Conservation (phyloP, 768 basidiomycete genomes). For the Lactarius hatsudake region DNA sequence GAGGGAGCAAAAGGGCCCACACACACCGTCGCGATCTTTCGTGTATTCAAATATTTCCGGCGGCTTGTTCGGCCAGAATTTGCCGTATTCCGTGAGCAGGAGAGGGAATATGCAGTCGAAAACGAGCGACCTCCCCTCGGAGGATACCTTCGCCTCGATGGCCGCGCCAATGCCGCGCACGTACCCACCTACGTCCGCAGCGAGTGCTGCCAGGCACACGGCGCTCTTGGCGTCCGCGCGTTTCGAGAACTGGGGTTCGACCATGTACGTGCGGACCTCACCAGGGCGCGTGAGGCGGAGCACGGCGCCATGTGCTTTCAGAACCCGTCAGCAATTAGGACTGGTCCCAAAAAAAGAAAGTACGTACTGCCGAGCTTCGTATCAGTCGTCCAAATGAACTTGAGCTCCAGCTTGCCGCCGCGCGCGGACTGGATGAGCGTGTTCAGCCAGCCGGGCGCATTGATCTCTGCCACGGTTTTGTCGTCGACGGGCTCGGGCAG, state of each 20-base stretch:
- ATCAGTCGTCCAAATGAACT: constrained; percentile 47
- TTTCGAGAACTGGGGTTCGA: constrained; percentile 60
- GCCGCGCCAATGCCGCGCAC: constrained; percentile 46
- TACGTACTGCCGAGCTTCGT: constrained; percentile 44
- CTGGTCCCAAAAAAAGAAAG: constrained; percentile 14
- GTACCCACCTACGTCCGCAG: constrained; percentile 56
- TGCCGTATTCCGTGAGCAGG: constrained; percentile 46
- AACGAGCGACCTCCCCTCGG: constrained; percentile 45
- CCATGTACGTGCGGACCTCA: constrained; percentile 55
- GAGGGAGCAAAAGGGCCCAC: constrained; percentile 16
- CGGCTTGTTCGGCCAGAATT: constrained; percentile 39
- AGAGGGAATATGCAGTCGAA: constrained; percentile 45
- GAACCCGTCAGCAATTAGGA: background rate
- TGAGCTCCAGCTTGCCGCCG: constrained; percentile 44
- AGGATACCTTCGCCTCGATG: constrained; percentile 46
- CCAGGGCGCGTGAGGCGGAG: constrained; percentile 54
- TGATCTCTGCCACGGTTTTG: constrained; percentile 48
- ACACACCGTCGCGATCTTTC: constrained; percentile 51
- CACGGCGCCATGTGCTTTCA: constrained; percentile 58
- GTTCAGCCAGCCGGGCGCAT: constrained; percentile 55
- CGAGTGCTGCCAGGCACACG: constrained; percentile 62
- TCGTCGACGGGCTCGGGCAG: constrained; percentile 53
- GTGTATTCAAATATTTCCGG: constrained; percentile 41
- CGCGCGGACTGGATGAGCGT: constrained; percentile 48
- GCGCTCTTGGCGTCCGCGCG: constrained; percentile 68